phyloP scores from a whole-genome alignment of 2,329 filamentous ascomycete genomes.

The Epichloe glyceriae region DNA sequence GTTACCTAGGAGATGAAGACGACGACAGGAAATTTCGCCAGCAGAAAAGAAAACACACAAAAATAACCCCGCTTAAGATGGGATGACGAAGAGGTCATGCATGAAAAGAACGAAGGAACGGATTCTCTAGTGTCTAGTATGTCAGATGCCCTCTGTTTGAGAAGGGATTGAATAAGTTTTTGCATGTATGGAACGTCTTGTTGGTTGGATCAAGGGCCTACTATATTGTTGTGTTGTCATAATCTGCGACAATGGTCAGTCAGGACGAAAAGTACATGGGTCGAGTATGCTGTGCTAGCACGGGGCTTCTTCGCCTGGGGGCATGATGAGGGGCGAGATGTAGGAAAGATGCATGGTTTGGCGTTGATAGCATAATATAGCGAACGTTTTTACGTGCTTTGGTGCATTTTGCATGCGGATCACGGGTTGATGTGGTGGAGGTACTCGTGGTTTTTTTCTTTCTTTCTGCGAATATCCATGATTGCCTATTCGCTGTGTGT shows the following conservation, averaged over 20 bases:
- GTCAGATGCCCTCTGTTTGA: background rate
- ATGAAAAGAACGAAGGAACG: background rate
- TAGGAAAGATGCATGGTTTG: conserved; percentile 1
- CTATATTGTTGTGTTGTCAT: too few relatives aligned
- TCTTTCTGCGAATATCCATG: too few relatives aligned
- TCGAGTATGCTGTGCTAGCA: background rate
- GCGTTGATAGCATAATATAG: conserved; percentile 5
- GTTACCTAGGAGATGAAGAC: background rate
- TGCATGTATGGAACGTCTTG: background rate
- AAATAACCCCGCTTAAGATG: too few relatives aligned
- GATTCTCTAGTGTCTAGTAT: background rate
- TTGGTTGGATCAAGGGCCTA: background rate
- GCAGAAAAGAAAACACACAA: background rate
- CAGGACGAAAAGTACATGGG: background rate
- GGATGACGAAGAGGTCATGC: background rate
- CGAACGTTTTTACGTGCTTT: background rate
- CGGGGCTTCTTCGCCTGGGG: background rate
- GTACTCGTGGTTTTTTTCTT: too few relatives aligned
- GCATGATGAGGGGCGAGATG: background rate
- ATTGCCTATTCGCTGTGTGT: too few relatives aligned
- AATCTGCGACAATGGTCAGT: too few relatives aligned
- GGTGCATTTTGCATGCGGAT: background rate
- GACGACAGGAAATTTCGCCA: background rate
- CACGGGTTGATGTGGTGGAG: background rate
- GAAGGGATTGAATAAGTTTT: background rate